Conservation (phyloP, 1,139 yeast species). For the Lodderomyces parapsilosis region DNA sequence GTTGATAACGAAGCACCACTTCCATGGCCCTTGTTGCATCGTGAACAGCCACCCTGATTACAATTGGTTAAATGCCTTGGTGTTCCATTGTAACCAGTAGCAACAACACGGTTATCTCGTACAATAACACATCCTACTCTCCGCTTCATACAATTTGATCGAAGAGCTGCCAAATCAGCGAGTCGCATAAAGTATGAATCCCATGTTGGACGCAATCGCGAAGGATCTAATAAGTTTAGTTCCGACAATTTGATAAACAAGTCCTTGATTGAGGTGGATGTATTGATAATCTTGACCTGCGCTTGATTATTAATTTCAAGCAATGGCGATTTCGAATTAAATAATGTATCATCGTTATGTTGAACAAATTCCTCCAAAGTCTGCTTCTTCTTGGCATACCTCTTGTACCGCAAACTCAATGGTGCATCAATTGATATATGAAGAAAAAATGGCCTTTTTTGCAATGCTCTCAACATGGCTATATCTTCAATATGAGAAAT, state of each 20-base stretch:
- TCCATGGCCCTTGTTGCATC: conserved; percentile 78
- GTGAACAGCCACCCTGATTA: conserved; percentile 90
- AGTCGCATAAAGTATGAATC: conserved; percentile 91
- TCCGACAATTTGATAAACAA: conserved; percentile 52
- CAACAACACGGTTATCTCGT: conserved; percentile 78
- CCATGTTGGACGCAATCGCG: conserved; percentile 90
- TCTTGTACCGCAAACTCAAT: conserved; percentile 47
- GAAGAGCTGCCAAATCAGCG: conserved; percentile 87
- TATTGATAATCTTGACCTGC: conserved; percentile 60
- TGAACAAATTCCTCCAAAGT: conserved; percentile 45
- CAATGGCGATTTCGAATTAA: conserved; percentile 34
- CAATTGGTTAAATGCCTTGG: conserved; percentile 87
- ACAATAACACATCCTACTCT: conserved; percentile 96
- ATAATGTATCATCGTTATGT: conserved; percentile 45
- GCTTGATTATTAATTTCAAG: conserved; percentile 58
- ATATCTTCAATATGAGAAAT: conserved; percentile 49
- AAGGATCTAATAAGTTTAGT: conserved; percentile 52
- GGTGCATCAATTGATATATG: conserved; percentile 84
- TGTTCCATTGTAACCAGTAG: conserved; percentile 97
- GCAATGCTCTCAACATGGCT: conserved; percentile 46
- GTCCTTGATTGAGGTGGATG: conserved; percentile 45
- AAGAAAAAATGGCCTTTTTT: conserved; percentile 81
- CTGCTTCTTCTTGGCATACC: conserved; percentile 25
- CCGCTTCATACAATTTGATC: conserved; percentile 96
- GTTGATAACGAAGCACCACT: conserved; percentile 63